These are phyloP conservation scores for Rhodamnia argentea DNA, from an alignment of 345 rosid species.

Conservation along the genomic window DNA sequence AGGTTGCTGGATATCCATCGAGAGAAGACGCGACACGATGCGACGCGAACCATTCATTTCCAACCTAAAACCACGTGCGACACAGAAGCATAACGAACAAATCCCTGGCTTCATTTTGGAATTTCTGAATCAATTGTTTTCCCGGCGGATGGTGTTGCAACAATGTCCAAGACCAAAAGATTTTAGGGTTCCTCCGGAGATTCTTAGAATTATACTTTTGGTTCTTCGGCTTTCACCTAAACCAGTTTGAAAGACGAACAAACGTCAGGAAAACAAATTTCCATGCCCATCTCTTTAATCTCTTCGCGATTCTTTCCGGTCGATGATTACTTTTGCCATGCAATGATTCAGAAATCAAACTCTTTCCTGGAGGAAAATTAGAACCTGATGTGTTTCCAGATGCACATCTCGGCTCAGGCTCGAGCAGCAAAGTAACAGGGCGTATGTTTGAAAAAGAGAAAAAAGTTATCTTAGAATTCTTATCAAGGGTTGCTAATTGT, in stretches of 20 bases:
- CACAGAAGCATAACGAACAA: neutral
- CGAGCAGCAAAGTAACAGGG: neutral
- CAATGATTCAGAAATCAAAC: neutral
- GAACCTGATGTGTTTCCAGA: neutral
- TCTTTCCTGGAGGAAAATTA: neutral
- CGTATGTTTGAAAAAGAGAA: neutral
- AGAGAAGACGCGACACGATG: fast-evolving
- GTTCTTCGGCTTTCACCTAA: neutral
- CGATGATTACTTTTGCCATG: neutral
- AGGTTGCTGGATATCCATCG: neutral
- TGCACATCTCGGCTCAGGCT: neutral
- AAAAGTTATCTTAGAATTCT: too few relatives aligned
- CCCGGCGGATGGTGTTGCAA: neutral
- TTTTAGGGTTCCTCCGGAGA: neutral
- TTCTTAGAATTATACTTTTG: neutral
- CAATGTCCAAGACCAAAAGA: neutral
- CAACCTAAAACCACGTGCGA: neutral
- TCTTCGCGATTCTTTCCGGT: neutral
- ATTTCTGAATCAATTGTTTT: neutral
- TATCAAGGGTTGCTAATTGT: neutral
- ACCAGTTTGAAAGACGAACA: neutral
- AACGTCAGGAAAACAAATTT: neutral
- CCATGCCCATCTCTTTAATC: neutral
- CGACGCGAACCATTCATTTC: neutral
- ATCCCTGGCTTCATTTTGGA: neutral